Percentiles rank a stretch among this genome's conserved stretches.
Conservation (phyloP, 345 rosid species). For the Pugionium dolabratum region DNA sequence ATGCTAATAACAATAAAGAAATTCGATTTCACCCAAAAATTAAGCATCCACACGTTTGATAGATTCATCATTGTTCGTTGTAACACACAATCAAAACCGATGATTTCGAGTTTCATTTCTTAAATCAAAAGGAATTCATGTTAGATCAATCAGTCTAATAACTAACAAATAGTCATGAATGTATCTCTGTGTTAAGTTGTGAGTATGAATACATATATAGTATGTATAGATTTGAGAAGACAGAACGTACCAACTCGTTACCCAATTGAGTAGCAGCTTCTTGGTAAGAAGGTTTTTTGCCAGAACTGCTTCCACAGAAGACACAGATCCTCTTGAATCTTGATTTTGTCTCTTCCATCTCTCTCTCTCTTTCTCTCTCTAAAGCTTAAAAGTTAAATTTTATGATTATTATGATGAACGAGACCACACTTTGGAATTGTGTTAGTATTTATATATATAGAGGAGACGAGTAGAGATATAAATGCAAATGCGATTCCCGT, state of each 20-base stretch:
- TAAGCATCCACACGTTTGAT: slow-evolving; percentile 11
- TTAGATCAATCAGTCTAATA: too few species aligned
- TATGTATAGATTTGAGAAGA: neutral
- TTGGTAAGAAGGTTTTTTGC: slow-evolving; percentile 76
- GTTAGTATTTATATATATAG: slow-evolving; percentile 32
- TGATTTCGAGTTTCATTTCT: slow-evolving; percentile 10
- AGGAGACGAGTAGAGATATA: slow-evolving; percentile 15
- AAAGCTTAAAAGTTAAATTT: slow-evolving; percentile 27
- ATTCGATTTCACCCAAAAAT: slow-evolving; percentile 28
- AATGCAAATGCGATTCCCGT: slow-evolving; percentile 40
- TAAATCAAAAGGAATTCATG: neutral
- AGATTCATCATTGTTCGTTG: slow-evolving; percentile 43
- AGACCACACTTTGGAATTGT: slow-evolving; percentile 34
- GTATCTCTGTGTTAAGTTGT: slow-evolving; percentile 9
- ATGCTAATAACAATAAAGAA: slow-evolving; percentile 52
- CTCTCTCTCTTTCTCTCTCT: slow-evolving; percentile 18
- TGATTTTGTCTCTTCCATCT: slow-evolving; percentile 58
- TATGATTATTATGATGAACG: slow-evolving; percentile 40
- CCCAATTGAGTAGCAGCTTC: slow-evolving; percentile 84
- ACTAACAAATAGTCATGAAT: too few species aligned
- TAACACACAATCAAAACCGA: slow-evolving; percentile 39
- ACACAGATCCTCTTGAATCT: slow-evolving; percentile 87
- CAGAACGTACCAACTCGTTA: slow-evolving; percentile 63
- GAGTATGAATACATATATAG: neutral
- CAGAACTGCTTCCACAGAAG: slow-evolving; percentile 83